These are phyloP conservation scores for Zymoseptoria ardabiliae DNA, from an alignment of 2,329 filamentous ascomycete genomes.

Conservation along the genomic window DNA sequence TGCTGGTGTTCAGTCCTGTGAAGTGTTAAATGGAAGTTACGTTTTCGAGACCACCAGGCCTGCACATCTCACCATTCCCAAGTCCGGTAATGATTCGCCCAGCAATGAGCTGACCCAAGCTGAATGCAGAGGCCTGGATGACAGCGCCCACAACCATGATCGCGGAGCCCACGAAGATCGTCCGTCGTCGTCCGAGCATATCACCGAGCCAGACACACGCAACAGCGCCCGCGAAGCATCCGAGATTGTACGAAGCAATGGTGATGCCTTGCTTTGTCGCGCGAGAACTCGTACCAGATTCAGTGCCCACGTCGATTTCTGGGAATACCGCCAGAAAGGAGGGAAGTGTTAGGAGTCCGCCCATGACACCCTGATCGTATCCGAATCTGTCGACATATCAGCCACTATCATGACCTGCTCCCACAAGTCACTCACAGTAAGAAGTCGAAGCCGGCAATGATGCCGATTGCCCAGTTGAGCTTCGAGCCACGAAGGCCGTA, in stretches of 20 bases:
- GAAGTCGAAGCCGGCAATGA: constrained; percentile 39
- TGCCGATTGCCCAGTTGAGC: constrained; percentile 37
- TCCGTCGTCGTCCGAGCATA: constrained; percentile 44
- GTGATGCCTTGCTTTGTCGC: constrained; percentile 14
- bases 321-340: constrained; percentile 38
- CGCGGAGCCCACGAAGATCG: constrained; percentile 43
- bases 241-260: constrained; percentile 29
- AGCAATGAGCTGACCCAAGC: constrained; percentile 41
- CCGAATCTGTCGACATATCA: constrained; percentile 1
- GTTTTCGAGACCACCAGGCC: constrained; percentile 39
- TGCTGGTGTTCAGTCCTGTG: constrained; percentile 42
- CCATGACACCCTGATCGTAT: constrained; percentile 31
- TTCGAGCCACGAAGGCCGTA: constrained; percentile 35
- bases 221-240: constrained; percentile 45
- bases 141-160: constrained; percentile 51
- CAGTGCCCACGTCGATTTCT: constrained; percentile 28
- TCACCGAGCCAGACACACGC: constrained; percentile 45
- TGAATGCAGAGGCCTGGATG: constrained; percentile 48
- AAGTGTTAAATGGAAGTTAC: constrained; percentile 46
- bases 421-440: constrained; percentile 5
- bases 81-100: constrained; percentile 47
- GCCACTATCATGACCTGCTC: constrained; percentile 1
- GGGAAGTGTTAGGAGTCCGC: constrained; percentile 37
- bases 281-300: constrained; percentile 4
- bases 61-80: constrained; percentile 48